Base-by-base conservation (phyloP, 2,329 filamentous ascomycete species). In the Pyrenochaeta sp. region DNA sequence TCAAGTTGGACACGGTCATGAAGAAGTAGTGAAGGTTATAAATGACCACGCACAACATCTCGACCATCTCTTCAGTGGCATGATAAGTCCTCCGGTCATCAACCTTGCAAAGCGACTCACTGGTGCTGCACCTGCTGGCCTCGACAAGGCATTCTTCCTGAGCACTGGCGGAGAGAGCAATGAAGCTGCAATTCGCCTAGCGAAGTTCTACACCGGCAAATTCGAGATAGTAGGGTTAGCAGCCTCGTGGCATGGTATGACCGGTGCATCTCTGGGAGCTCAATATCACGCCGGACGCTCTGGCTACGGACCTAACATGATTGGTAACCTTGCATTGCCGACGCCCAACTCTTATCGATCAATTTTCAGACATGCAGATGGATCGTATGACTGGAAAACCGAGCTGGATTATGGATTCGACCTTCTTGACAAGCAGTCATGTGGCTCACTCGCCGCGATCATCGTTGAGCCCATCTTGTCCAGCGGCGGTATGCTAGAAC, bases 111-210 rank as follows among this genome's bases (percentile, higher is more conserved):
- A 75, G 51, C 59, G 68, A 10, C 53, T 76, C 24, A 72, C 68
- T 2, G 37, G 64, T 24, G 59, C 68, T 15, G 58, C 64, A 1
- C 75, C 75, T 9, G 42, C 61, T 5, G 68, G 70, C 1, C 63
- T 77, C 1, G 72, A 77, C 42, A 76, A 74, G 49, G 66, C 71
- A 0, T 73, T 76, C 54, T 77, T 77, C 42, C 55, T 76, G 5
- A 76, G 66, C 54, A 76, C 75, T 1, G 74, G 74, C 4, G 69
- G 71, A 2, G 75, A 77, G 42, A 72, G 66, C 37, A 80, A 75
- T 58, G 87, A 90, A 62, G 86, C 86, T 2, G 88, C 88, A 2
- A 87, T 90, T 56, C 85, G 86, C 55, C 80, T 90, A 63, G 87
- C 88, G 3, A 90, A 90, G 64, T 75, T 80, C 9, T 88, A 83